Evolutionary conservation across 1,284 basidiomycete species (phyloP), one percentile per base, ranked within the genome.

Genomic region (Microbotryomycetes sp.): DNA sequence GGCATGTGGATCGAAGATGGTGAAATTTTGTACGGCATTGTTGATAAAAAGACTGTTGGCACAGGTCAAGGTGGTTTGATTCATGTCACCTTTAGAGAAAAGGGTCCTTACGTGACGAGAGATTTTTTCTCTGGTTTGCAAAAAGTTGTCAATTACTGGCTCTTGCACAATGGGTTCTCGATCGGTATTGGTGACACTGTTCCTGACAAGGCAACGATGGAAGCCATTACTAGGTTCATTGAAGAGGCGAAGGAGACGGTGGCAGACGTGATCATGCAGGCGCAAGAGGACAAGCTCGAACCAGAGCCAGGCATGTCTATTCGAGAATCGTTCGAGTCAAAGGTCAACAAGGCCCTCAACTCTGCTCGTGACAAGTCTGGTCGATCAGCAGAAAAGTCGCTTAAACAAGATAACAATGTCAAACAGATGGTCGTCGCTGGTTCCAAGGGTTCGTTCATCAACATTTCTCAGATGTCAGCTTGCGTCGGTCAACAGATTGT

Each of bases 361-460:
- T 82, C 87, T 78, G 96, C 94, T 67, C 92, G 94, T 82, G 96
- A 98, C 75, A 83, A 85, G 66, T 92, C 91, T 46, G 96, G 96
- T 81, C 89, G 91, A 74, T 89, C 88, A 57, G 96, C 94, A 19
- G 92, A 98, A 79, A 87, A 91, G 78, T 88, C 88, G 74, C 80
- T 98, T 82, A 97, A 97, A 80, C 90, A 92, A 75, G 92, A 94
- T 79, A 98, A 98, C 81, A 97, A 97, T 72, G 94, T 98, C 80
- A 98, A 98, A 82, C 94, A 98, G 83, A 98, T 98, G 96, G 94
- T 98, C 71, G 91, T 94, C 12, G 92, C 96, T 15, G 94, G 96
- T 49, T 96, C 96, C 29, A 98, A 98, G 79, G 72, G 70, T 49
- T 77, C 76, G 5, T 79, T 79, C 81, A 98, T 98, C 83, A 98